Evolutionary conservation across 2,329 filamentous ascomycete species (phyloP).

Genomic region (Fusarium pininemorale): DNA sequence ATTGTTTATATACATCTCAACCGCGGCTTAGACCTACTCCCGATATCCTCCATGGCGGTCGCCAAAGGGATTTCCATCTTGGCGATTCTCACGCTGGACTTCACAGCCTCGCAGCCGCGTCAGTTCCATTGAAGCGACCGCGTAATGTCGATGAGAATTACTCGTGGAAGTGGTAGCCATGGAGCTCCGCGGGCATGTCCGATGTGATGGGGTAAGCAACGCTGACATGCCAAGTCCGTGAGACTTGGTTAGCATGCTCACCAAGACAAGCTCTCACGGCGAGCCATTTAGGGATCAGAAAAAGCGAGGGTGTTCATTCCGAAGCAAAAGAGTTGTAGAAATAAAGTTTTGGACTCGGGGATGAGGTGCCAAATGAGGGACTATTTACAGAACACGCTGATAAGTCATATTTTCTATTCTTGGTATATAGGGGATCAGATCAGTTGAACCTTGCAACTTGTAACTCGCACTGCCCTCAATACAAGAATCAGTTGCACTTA

Average conservation of each 20-base stretch:
- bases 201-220: background rate
- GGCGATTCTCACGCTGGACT: background rate
- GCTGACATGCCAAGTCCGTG: background rate
- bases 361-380: background rate
- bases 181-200: constrained; percentile 4
- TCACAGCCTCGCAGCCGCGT: constrained; percentile 3
- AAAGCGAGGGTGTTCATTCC: rapidly evolving
- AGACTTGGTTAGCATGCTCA: too few species aligned
- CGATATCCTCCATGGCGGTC: rapidly evolving
- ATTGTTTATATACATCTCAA: rapidly evolving
- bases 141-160: background rate
- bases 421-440: rapidly evolving
- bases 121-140: background rate
- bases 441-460: background rate
- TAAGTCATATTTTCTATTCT: background rate
- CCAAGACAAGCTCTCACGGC: rapidly evolving
- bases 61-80: background rate
- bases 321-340: rapidly evolving
- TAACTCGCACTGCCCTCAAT: background rate
- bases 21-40: background rate
- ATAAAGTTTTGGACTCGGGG: too few species aligned
- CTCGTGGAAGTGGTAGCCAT: rapidly evolving
- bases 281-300: background rate
- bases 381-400: background rate
- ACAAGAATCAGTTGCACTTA: background rate